Percentiles rank a stretch among this genome's conserved stretches.
Conservation (phyloP, 768 basidiomycete species). For the Mycena rebaudengoi region DNA sequence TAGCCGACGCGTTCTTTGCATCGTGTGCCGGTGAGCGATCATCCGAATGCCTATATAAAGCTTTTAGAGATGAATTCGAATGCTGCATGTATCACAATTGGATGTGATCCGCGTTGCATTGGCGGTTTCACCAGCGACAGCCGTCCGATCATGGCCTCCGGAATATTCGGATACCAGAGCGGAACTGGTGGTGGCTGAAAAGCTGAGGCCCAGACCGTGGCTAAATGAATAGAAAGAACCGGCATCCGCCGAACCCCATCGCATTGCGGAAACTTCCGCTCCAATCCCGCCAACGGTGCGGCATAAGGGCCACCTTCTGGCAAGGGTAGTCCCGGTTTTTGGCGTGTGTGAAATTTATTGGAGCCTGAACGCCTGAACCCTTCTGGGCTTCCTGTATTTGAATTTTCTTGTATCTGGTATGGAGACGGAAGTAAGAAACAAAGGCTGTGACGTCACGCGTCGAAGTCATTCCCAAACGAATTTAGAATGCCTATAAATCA, state of each 20-base stretch:
- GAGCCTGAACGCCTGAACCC: too few relatives aligned
- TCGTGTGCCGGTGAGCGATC: slow-evolving; percentile 15
- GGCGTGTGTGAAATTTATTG: too few relatives aligned
- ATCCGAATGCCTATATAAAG: background rate
- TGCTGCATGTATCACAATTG: background rate
- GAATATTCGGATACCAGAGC: background rate
- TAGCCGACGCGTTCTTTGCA: slow-evolving; percentile 15
- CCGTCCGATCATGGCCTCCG: slow-evolving; percentile 7
- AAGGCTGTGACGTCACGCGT: too few relatives aligned
- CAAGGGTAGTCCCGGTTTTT: too few relatives aligned
- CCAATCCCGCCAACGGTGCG: too few relatives aligned
- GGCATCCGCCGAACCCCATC: background rate
- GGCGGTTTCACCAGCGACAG: slow-evolving; percentile 10
- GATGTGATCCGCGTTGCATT: slow-evolving; percentile 9
- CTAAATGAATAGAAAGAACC: slow-evolving; percentile 3
- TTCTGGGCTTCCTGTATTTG: too few relatives aligned
- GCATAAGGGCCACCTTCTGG: too few relatives aligned
- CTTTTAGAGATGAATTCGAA: background rate
- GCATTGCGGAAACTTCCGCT: too few relatives aligned
- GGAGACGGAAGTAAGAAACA: too few relatives aligned
- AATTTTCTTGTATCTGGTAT: too few relatives aligned
- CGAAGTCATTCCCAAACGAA: background rate
- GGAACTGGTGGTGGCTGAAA: too few relatives aligned
- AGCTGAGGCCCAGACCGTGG: background rate
- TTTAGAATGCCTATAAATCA: background rate